Evolutionary conservation across 2,329 filamentous ascomycete species (phyloP).

Genomic region (Lachnellula willkommii): DNA sequence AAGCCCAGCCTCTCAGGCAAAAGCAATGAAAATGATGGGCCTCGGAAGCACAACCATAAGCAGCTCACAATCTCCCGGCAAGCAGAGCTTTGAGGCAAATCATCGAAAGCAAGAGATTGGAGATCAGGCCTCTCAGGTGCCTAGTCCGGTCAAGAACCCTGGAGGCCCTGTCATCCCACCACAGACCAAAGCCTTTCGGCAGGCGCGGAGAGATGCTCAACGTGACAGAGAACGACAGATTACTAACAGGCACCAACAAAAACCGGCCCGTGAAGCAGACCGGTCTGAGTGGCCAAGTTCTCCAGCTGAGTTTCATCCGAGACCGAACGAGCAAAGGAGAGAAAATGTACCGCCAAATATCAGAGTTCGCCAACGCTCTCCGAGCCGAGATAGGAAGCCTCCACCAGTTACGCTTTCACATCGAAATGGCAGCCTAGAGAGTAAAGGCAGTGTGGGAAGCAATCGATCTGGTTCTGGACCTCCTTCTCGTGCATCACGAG

Average conservation of each 20-base stretch:
- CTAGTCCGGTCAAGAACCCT: constrained; percentile 8
- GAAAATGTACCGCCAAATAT: constrained; percentile 21
- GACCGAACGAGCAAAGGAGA: constrained; percentile 7
- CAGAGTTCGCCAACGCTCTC: constrained; percentile 17
- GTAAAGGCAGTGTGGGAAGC: constrained; percentile 14
- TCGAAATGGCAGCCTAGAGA: constrained; percentile 18
- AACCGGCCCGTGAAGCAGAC: constrained; percentile 10
- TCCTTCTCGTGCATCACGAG: constrained; percentile 24
- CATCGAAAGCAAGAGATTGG: constrained; percentile 25
- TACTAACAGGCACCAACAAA: constrained; percentile 23
- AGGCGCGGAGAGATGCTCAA: constrained; percentile 30
- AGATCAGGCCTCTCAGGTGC: constrained; percentile 12
- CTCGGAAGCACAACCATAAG: constrained; percentile 42
- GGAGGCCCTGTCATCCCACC: constrained; percentile 15
- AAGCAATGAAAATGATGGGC: constrained; percentile 58
- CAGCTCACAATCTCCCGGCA: constrained; percentile 37
- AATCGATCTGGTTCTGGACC: constrained; percentile 25
- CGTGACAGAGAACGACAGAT: constrained; percentile 28
- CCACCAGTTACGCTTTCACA: constrained; percentile 22
- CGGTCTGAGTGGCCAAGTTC: constrained; percentile 16
- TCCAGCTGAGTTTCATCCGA: constrained; percentile 10
- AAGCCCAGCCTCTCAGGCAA: constrained; percentile 37
- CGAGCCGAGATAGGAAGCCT: constrained; percentile 25
- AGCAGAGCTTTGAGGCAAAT: constrained; percentile 27
- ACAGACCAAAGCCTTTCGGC: constrained; percentile 26